Percentiles rank a stretch among this genome's conserved stretches.
Evolutionary conservation across 768 basidiomycete species (phyloP).

Genomic region (Calocybe cyanea): DNA sequence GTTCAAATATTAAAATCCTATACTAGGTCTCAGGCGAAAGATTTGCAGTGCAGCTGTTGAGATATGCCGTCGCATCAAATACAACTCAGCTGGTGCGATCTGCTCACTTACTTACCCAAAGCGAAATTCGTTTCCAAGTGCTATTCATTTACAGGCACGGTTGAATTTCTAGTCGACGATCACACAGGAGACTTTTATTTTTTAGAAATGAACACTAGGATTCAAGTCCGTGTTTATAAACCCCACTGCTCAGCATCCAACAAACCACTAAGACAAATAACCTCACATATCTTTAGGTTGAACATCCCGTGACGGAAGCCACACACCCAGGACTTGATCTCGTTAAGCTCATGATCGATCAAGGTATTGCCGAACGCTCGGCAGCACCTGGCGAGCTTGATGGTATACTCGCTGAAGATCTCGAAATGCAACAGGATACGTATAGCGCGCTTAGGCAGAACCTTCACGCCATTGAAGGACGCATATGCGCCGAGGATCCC

Average conservation of each 20-base stretch:
- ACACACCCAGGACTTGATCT: slow-evolving; percentile 55
- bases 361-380: slow-evolving; percentile 38
- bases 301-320: slow-evolving; percentile 63
- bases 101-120: no score
- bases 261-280: neutral
- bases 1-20: neutral
- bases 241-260: neutral
- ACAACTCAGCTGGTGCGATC: slow-evolving; percentile 53
- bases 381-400: neutral
- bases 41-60: slow-evolving; percentile 54
- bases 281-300: slow-evolving; percentile 43
- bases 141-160: slow-evolving; percentile 41
- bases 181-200: slow-evolving; percentile 55
- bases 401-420: slow-evolving; percentile 10
- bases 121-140: neutral
- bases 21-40: slow-evolving; percentile 36
- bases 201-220: slow-evolving; percentile 69
- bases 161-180: slow-evolving; percentile 64
- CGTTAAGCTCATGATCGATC: slow-evolving; percentile 61
- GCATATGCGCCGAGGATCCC: slow-evolving; percentile 52
- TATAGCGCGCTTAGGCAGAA: slow-evolving; percentile 25
- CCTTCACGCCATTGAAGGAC: slow-evolving; percentile 14
- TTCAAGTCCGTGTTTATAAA: slow-evolving; percentile 53
- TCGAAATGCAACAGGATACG: slow-evolving; percentile 32
- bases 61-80: slow-evolving; percentile 46